Conservation (phyloP, 352 stramenopile genomes). For the Phytophthora fragariaefolia region DNA sequence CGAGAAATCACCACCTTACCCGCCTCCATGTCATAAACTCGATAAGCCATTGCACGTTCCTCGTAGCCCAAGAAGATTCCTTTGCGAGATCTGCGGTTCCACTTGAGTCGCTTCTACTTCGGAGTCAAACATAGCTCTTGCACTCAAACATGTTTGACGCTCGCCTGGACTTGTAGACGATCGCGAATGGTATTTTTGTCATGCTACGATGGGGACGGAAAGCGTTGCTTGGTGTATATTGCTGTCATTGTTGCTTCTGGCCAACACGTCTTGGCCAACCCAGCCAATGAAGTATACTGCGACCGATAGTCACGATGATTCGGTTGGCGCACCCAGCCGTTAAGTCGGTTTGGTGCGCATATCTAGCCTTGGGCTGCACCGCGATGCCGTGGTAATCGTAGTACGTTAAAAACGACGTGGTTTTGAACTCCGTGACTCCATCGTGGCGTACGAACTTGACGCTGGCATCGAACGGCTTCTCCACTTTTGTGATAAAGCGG, state of each 20-base stretch:
- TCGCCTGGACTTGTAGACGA: slow-evolving; percentile 16
- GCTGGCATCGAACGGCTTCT: slow-evolving; percentile 8
- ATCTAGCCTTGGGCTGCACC: slow-evolving; percentile 18
- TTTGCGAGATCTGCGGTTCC: slow-evolving; percentile 19
- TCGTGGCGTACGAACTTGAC: slow-evolving; percentile 28
- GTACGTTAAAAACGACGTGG: slow-evolving; percentile 15
- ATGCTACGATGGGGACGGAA: neutral
- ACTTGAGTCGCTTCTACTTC: slow-evolving; percentile 24
- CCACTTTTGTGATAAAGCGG: neutral
- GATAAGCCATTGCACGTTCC: slow-evolving; percentile 23
- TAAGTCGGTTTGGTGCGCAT: slow-evolving; percentile 24
- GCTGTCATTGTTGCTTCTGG: slow-evolving; percentile 11
- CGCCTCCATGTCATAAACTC: slow-evolving; percentile 27
- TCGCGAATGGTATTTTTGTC: slow-evolving; percentile 9
- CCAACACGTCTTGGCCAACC: slow-evolving; percentile 20
- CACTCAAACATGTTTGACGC: slow-evolving; percentile 14
- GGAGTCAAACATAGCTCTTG: slow-evolving; percentile 5
- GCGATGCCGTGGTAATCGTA: slow-evolving; percentile 17
- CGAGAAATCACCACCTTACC: slow-evolving; percentile 22
- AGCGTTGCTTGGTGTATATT: neutral
- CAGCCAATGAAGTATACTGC: slow-evolving; percentile 15
- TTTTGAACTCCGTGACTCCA: slow-evolving; percentile 18
- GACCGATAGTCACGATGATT: slow-evolving; percentile 23
- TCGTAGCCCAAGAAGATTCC: slow-evolving; percentile 28
- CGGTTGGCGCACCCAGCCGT: slow-evolving; percentile 20